A percentile compares a stretch with the other conserved stretches of the same genome.
Evolutionary conservation across 106 monocot species (phyloP).

Genomic region (Acorus calamus): DNA sequence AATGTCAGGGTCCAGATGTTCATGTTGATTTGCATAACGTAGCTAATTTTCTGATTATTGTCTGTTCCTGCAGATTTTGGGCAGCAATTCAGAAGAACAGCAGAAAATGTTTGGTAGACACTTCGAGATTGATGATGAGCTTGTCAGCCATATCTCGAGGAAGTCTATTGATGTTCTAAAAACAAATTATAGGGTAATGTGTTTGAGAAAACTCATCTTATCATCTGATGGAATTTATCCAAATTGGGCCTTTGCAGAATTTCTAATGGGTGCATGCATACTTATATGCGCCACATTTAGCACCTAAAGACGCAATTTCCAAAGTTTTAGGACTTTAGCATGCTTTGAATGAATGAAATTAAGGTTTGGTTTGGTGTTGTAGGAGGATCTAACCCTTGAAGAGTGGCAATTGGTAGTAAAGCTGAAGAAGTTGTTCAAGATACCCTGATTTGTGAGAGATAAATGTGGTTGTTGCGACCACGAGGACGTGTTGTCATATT

Average conservation of each 20-base stretch:
- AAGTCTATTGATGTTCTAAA: slow-evolving; percentile 84
- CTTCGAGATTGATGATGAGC: slow-evolving; percentile 89
- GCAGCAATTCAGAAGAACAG: slow-evolving; percentile 60
- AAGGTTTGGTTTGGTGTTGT: slow-evolving; percentile 2
- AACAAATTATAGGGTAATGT: slow-evolving; percentile 68
- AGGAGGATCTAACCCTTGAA: slow-evolving; percentile 71
- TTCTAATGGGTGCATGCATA: too few relatives aligned
- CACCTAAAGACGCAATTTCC: too few relatives aligned
- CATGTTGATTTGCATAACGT: not conserved
- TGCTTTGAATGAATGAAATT: not conserved
- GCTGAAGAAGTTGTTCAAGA: slow-evolving; percentile 60
- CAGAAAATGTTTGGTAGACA: slow-evolving; percentile 79
- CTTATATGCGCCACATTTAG: too few relatives aligned
- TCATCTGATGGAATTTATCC: not conserved
- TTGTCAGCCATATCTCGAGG: slow-evolving; percentile 83
- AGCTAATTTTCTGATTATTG: not conserved
- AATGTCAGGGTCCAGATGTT: too few relatives aligned
- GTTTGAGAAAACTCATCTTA: not conserved
- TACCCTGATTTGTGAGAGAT: slow-evolving; percentile 23
- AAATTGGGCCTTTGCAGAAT: not conserved
- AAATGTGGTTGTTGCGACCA: too few relatives aligned
- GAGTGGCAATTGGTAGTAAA: slow-evolving; percentile 69
- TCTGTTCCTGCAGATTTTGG: slow-evolving; percentile 38
- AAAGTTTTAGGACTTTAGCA: not conserved
- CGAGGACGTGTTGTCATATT: too few relatives aligned